Evolutionary conservation across 2,329 filamentous ascomycete genomes (phyloP), one percentile per base, ranked within the genome.

Genomic region (Colletotrichum sp.): DNA sequence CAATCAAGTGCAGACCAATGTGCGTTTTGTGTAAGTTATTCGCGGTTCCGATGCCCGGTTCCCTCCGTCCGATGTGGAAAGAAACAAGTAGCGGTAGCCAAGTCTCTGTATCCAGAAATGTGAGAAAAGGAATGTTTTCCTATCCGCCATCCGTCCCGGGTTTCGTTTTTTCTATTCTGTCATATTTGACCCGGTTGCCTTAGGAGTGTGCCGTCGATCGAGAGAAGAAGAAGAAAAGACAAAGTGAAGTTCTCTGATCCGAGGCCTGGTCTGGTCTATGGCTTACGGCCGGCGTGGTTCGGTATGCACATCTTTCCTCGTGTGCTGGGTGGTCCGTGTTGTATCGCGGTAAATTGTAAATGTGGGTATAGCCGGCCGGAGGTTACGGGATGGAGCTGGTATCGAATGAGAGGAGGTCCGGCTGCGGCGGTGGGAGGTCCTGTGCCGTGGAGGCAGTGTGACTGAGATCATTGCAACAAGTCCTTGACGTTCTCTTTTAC

Each of bases 401-500:
- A 52, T 52, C 44, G 44, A 2, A 1, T 52, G n/a, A 22, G n/a
- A 52, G 10, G 10, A 52, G n/a, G 44, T 18, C 44, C 44, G 44
- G 44, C 44, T 52, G 44, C 44, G 44, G 44, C 0, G 0, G 2
- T 52, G 16, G n/a, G 0, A 13, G 44, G 44, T 22, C 44, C n/a
- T 52, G 0, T 52, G n/a, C 44, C 4, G n/a, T 52, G n/a, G 7
- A 52, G 44, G 44, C 44, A 52, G 44, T 4, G 10, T 52, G n/a
- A 12, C 59, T 9, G 62, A 24, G 36, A 34, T 67, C 72, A 72
- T 87, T 82, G 92, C 82, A 90, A 83, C 8, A 90, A 89, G 71
- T 86, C 90, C 73, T 87, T 88, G 72, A 93, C 88, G 77, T 90
- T 92, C 76, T 90, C 85, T 85, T 94, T 93, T 68, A 94, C 89